These are phyloP conservation scores for Aspergillus ochraceus DNA, from an alignment of 2,329 filamentous ascomycete genomes.

Conservation along the genomic window DNA sequence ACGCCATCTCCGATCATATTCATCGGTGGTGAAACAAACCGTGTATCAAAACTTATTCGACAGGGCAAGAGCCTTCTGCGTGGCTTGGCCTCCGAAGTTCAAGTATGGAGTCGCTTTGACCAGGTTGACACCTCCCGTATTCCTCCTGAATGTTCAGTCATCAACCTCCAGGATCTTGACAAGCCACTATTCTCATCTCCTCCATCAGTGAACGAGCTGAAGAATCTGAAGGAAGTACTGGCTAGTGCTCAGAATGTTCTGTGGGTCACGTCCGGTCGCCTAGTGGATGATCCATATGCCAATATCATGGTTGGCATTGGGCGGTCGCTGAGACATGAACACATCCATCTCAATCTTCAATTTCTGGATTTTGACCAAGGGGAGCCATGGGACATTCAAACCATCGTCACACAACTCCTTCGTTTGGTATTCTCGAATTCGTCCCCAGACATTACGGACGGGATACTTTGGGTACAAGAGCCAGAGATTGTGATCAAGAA, in stretches of 20 bases:
- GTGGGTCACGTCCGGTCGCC: neutral
- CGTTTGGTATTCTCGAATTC: neutral
- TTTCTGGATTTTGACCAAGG: neutral
- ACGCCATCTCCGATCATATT: neutral
- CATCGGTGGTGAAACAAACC: neutral
- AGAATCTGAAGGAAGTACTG: neutral
- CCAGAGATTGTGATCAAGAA: neutral
- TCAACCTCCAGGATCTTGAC: neutral
- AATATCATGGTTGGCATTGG: neutral
- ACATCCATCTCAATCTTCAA: neutral
- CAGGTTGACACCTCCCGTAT: neutral
- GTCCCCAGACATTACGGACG: neutral
- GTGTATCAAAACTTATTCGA: neutral
- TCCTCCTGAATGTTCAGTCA: neutral
- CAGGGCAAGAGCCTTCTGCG: neutral
- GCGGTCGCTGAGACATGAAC: neutral
- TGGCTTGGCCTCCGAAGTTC: neutral
- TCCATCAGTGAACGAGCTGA: neutral
- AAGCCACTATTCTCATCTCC: neutral
- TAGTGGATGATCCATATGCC: neutral
- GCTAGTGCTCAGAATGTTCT: neutral
- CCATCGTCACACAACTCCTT: neutral
- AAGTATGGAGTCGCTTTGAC: neutral
- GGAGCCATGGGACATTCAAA: neutral
- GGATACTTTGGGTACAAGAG: neutral